These are phyloP conservation scores for Coniochaeta sp. DNA, from an alignment of 2,329 filamentous ascomycete genomes.

Conservation along the genomic window DNA sequence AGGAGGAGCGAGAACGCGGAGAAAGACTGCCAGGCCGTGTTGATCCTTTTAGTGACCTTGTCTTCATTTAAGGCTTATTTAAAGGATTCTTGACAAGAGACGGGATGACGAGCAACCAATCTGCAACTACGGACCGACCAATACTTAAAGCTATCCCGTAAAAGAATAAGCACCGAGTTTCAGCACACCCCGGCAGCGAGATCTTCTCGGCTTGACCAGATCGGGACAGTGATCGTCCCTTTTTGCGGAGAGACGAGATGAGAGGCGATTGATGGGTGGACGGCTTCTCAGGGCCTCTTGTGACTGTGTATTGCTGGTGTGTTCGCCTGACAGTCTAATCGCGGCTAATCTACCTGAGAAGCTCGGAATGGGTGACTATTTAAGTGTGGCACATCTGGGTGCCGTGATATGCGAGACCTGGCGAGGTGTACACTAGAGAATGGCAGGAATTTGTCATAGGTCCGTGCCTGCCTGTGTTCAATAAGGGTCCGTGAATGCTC, in stretches of 20 bases:
- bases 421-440: not conserved
- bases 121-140: not conserved
- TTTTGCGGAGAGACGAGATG: not conserved
- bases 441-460: too few species aligned
- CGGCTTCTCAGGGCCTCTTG: not conserved
- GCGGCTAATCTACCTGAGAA: not conserved
- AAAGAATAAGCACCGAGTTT: not conserved
- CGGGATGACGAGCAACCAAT: not conserved
- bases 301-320: too few species aligned
- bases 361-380: not conserved
- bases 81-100: not conserved
- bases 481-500: not conserved
- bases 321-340: not conserved
- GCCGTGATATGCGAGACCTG: not conserved
- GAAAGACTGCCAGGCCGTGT: not conserved
- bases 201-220: not conserved
- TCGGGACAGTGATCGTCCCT: not conserved
- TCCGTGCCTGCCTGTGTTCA: too few species aligned
- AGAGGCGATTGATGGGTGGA: not conserved
- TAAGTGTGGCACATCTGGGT: not conserved
- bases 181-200: not conserved
- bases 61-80: not conserved
- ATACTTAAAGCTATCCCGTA: not conserved
- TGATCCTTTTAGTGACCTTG: not conserved
- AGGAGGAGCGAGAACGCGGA: not conserved